Evolutionary conservation across 2,329 filamentous ascomycete species (phyloP), one percentile per base, ranked within the genome.

Genomic region (Sordariomycetes sp.): DNA sequence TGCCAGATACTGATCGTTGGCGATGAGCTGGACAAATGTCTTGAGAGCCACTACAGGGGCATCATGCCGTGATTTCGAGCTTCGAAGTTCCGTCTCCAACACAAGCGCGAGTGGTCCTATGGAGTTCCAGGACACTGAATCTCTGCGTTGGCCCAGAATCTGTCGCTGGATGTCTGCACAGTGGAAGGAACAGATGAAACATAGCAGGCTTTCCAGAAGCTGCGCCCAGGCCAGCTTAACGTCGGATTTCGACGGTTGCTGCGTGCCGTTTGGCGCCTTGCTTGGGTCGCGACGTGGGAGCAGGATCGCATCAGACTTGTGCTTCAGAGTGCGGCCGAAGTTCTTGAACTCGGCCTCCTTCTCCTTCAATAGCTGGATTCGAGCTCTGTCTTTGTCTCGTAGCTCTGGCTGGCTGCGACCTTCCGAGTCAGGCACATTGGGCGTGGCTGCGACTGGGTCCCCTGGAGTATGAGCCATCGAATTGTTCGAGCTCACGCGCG

Each of bases 391-490:
- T 28, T 28, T 28, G 25, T 14, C 25, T 14, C 17, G 25, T 28
- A 12, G 18, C 16, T 10, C 17, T 5, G 30, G 21, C 30, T 14
- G 30, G 30, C 18, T 21, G 18, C 17, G 16, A 21, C 15, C n/a
- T n/a, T 15, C 23, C 23, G 19, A 17, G 14, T 26, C 10, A n/a
- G 16, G 18, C 15, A 19, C 7, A 19, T 8, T 28, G 5, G 29
- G 11, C 25, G 15, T 21, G 15, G 28, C 21, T 29, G 15, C 21
- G 31, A 57, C 57, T 3, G 55, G 44, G 7, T 66, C 64, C 15
- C 68, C 66, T 0, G 72, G 70, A 1, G 72, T 75, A 27, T 66
- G 58, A 7, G 59, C 63, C 39, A 68, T 57, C 1, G 70, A 75
- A 45, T 67, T 70, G 47, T 53, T 70, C 1, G 72, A 74, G 33